Evolutionary conservation across 2,329 filamentous ascomycete species (phyloP).

Genomic region (Pseudocercospora ulei): DNA sequence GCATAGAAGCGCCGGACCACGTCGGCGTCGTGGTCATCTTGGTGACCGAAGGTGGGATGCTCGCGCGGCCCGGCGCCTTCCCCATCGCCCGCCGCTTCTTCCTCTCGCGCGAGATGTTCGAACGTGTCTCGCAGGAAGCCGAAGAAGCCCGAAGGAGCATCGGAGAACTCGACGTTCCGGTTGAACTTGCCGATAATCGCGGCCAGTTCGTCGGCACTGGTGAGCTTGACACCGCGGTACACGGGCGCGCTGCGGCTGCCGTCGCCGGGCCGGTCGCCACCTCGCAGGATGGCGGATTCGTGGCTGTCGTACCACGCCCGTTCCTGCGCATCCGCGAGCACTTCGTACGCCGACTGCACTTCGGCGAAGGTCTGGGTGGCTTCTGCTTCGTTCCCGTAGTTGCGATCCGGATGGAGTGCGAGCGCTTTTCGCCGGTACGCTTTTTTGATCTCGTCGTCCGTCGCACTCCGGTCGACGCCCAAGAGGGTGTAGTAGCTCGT

Average conservation of each 20-base stretch:
- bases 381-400: conserved; percentile 72
- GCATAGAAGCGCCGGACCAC: conserved; percentile 73
- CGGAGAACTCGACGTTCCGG: conserved; percentile 65
- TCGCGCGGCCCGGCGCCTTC: conserved; percentile 51
- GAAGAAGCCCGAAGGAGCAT: conserved; percentile 75
- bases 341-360: conserved; percentile 83
- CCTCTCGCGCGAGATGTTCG: conserved; percentile 67
- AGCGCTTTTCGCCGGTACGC: conserved; percentile 85
- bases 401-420: conserved; percentile 89
- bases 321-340: conserved; percentile 93
- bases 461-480: conserved; percentile 59
- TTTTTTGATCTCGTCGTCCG: conserved; percentile 87
- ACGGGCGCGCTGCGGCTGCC: conserved; percentile 48
- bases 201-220: conserved; percentile 69
- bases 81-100: conserved; percentile 63
- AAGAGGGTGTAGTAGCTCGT: conserved; percentile 82
- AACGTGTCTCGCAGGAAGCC: conserved; percentile 69
- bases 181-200: conserved; percentile 71
- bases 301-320: conserved; percentile 97
- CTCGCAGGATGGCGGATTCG: conserved; percentile 69
- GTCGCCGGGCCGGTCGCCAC: conserved; percentile 45
- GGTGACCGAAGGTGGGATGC: conserved; percentile 75
- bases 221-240: conserved; percentile 61
- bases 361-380: conserved; percentile 83
- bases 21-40: conserved; percentile 64